A percentile compares a stretch with the other conserved stretches of the same genome.
Evolutionary conservation across 2,329 filamentous ascomycete species (phyloP).

Genomic region (Fusarium albidum): DNA sequence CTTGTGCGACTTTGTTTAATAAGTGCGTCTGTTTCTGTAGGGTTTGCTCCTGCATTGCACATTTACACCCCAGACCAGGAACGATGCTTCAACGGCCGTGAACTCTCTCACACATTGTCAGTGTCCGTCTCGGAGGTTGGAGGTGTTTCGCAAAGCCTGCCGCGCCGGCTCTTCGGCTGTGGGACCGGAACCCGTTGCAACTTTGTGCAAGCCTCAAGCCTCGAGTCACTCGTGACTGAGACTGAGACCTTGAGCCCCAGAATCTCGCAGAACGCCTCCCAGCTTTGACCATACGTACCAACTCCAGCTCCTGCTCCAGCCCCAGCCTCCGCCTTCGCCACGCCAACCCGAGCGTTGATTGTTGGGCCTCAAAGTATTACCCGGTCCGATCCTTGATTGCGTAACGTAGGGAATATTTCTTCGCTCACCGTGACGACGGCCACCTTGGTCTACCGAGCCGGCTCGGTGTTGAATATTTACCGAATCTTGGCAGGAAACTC

Average conservation of each 20-base stretch:
- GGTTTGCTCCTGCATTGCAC: slow-evolving; percentile 29
- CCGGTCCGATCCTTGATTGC: slow-evolving; percentile 6
- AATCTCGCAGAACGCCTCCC: slow-evolving; percentile 7
- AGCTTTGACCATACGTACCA: background rate
- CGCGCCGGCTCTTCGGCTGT: slow-evolving; percentile 27
- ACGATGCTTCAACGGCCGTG: slow-evolving; percentile 26
- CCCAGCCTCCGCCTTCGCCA: slow-evolving; percentile 22
- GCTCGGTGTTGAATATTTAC: slow-evolving; percentile 10
- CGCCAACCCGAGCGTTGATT: slow-evolving; percentile 2
- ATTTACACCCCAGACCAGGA: slow-evolving; percentile 21
- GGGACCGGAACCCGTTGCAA: slow-evolving; percentile 35
- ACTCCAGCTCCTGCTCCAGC: slow-evolving; percentile 16
- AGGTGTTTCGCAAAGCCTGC: slow-evolving; percentile 15
- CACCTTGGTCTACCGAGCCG: slow-evolving; percentile 17
- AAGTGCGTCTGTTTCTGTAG: slow-evolving; percentile 20
- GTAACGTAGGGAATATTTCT: background rate
- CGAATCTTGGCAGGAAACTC: slow-evolving; percentile 18
- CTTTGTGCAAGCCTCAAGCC: slow-evolving; percentile 21
- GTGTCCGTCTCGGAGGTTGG: slow-evolving; percentile 15
- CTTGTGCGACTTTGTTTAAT: slow-evolving; percentile 12
- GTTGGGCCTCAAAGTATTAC: slow-evolving; percentile 1
- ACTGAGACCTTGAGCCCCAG: slow-evolving; percentile 18
- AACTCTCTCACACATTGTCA: slow-evolving; percentile 13
- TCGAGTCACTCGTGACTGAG: slow-evolving; percentile 32
- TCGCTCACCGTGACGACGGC: slow-evolving; percentile 8